Conservation (phyloP, 2,329 filamentous ascomycete genomes). For the Fusarium guadeloupense region DNA sequence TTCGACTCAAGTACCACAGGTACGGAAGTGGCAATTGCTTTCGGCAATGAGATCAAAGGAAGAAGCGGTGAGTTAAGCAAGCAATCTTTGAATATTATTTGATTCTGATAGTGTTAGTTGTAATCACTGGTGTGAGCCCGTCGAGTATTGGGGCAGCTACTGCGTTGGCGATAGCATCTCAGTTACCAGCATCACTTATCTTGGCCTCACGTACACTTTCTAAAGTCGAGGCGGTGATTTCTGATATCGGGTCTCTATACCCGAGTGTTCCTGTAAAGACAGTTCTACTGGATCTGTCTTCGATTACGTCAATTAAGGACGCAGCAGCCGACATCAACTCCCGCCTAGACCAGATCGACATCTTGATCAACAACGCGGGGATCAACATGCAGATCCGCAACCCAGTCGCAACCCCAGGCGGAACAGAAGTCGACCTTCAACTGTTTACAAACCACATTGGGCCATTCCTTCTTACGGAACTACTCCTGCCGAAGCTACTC, state of each 20-base stretch:
- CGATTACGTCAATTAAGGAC: conserved; percentile 1
- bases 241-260: conserved; percentile 1
- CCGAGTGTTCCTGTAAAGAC: not conserved
- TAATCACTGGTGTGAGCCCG: conserved; percentile 17
- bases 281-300: conserved; percentile 10
- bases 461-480: conserved; percentile 53
- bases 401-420: not conserved
- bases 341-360: conserved; percentile 2
- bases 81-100: no score
- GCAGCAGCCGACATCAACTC: not conserved
- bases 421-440: conserved; percentile 19
- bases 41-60: conserved; percentile 1
- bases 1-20: conserved; percentile 13
- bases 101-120: conserved; percentile 1
- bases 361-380: conserved; percentile 29
- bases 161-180: conserved; percentile 11
- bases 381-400: conserved; percentile 8
- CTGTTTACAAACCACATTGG: conserved; percentile 52
- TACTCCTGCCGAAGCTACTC: conserved; percentile 47
- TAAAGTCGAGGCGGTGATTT: not conserved
- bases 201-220: conserved; percentile 12
- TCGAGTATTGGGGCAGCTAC: conserved; percentile 11
- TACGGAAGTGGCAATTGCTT: conserved; percentile 6
- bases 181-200: conserved; percentile 1
- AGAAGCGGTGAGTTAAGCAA: conserved; percentile 9